Conservation (phyloP, 2,329 filamentous ascomycete genomes). For the Aspergillus sp. region DNA sequence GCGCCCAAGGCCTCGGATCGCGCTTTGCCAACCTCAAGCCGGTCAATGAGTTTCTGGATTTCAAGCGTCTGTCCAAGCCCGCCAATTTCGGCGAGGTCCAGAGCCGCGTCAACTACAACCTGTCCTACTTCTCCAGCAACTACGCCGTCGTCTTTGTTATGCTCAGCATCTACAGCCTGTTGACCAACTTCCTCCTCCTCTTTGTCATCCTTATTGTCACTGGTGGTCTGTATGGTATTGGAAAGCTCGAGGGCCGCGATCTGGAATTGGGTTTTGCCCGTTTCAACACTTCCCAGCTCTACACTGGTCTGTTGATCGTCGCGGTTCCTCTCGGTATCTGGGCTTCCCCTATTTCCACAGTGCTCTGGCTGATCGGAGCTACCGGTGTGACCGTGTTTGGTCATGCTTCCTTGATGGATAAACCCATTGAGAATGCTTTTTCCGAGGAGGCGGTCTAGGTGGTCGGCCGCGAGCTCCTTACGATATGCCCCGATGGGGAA, state of each 20-base stretch:
- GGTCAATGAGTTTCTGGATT: conserved; percentile 86
- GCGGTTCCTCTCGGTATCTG: conserved; percentile 79
- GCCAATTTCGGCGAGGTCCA: conserved; percentile 86
- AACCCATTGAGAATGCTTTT: conserved; percentile 99
- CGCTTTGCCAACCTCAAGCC: conserved; percentile 92
- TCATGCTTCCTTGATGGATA: conserved; percentile 93
- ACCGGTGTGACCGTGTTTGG: conserved; percentile 90
- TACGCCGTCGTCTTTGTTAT: conserved; percentile 92
- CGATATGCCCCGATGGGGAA: conserved; percentile 93
- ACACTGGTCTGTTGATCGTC: conserved; percentile 79
- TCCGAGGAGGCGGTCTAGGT: conserved; percentile 99
- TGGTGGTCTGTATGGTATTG: conserved; percentile 84
- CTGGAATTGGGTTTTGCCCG: conserved; percentile 78
- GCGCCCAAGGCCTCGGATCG: conserved; percentile 70
- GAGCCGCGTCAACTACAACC: conserved; percentile 92
- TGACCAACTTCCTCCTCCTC: conserved; percentile 80
- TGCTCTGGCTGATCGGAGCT: conserved; percentile 94
- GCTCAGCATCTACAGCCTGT: conserved; percentile 90
- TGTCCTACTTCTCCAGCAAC: conserved; percentile 97
- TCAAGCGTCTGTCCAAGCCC: conserved; percentile 94
- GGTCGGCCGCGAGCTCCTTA: conserved; percentile 99
- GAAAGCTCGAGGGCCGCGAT: conserved; percentile 82
- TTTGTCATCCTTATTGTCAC: conserved; percentile 90
- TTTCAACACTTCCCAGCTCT: conserved; percentile 87
- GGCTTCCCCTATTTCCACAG: conserved; percentile 76